Conservation (phyloP, 2,329 filamentous ascomycete genomes). For the Ceratocystiopsis sp. region DNA sequence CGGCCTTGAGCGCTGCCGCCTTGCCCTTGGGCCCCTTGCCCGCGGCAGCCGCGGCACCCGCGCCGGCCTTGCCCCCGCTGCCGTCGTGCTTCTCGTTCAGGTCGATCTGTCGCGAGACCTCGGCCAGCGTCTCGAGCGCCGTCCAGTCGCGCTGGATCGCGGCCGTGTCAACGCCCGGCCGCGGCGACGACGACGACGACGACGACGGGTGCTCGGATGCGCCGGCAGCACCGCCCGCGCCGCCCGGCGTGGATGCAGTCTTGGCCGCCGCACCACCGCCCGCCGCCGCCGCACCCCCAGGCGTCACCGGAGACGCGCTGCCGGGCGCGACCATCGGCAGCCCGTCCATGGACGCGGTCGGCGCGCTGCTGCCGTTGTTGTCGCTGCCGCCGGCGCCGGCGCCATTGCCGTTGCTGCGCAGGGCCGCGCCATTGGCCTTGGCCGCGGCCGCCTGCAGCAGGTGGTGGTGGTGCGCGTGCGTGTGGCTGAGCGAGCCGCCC, state of each 20-base stretch:
- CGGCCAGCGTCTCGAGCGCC: constrained; percentile 70
- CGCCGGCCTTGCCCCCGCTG: constrained; percentile 23
- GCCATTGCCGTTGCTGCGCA: too few relatives aligned
- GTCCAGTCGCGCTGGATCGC: constrained; percentile 43
- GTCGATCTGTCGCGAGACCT: constrained; percentile 70
- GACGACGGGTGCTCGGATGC: constrained; percentile 4
- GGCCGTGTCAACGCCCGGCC: constrained; percentile 20
- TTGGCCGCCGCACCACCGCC: constrained; percentile 2
- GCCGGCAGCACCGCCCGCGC: constrained; percentile 8
- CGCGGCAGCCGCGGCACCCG: constrained; percentile 1
- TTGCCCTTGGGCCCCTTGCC: neutral
- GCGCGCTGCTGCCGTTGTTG: too few relatives aligned
- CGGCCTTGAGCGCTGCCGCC: too few relatives aligned
- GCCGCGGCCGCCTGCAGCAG: neutral
- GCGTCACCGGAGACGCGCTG: neutral
- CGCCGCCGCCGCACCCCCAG: neutral
- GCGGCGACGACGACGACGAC: constrained; percentile 3
- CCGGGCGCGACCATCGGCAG: neutral
- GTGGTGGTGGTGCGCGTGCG: constrained; percentile 11
- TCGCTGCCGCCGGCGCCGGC: neutral
- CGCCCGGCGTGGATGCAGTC: constrained; percentile 3
- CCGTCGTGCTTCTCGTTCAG: constrained; percentile 42
- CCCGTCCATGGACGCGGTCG: too few relatives aligned
- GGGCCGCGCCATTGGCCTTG: too few relatives aligned
- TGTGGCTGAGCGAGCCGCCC: neutral